Evolutionary conservation across 768 basidiomycete species (phyloP), one percentile per base, ranked within the genome.

Genomic region (Tylopilus plumbeoviolaceoides): DNA sequence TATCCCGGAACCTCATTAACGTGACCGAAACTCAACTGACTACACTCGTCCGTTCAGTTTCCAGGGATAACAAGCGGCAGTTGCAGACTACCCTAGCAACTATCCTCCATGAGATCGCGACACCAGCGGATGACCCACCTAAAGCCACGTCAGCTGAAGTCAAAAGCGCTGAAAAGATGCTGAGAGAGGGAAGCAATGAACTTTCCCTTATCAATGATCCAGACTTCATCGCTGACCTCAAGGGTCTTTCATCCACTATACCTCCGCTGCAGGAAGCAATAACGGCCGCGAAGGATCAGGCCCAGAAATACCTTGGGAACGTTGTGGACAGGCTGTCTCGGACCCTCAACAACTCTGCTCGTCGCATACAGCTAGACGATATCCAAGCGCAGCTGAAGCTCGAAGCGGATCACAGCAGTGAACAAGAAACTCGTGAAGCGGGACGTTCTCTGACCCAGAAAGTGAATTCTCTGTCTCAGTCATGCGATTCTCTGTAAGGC

Each of bases 141-240:
- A 65, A 49, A 25, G 55, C 53, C 1, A 66, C 62, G 1, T 4
- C 43, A 31, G 8, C 44, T 14, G 57, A 67, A 18, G 47, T 7
- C 8, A 41, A 2, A 28, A 47, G 10, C 6, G 64, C 62, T 4
- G 63, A 66, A 0, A 54, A 44, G 41, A 44, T 67, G 56, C 47
- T 66, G 5, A 66, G 41, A 53, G 66, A 66, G 2, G 61, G 64
- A 11, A 18, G 42, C 4, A 58, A 53, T 1, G 61, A 65, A 25
- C 12, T 54, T 18, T 59, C 61, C 36, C 66, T 60, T 20, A 36
- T 63, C 3, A 53, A 3, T 25, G 66, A 66, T 39, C 41, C 53
- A 2, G 58, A 62, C 21, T 66, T 68, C 39, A 33, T 66, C 15
- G 30, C 59, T 5, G 63, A 67, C 44, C 59, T 66, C 11, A 63